Conservation (phyloP, 495 filamentous ascomycete species). For the Penicillium pancosmium region DNA sequence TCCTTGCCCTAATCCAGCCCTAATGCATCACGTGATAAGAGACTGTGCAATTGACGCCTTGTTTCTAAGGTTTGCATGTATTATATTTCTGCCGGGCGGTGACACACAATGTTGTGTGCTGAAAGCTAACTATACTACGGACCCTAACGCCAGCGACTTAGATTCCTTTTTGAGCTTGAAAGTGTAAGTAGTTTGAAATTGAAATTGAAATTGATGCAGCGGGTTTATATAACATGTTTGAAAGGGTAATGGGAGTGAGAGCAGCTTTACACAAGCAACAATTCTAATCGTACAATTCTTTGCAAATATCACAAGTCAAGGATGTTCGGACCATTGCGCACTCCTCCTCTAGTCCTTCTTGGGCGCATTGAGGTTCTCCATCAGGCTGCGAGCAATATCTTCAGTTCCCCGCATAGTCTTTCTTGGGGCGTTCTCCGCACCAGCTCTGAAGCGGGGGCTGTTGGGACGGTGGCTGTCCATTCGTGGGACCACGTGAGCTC, state of each 20-base stretch:
- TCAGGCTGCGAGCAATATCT: conserved; percentile 39
- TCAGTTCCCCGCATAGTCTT: conserved; percentile 27
- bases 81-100: conserved; percentile 13
- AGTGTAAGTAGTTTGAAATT: neutral
- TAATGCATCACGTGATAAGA: conserved; percentile 28
- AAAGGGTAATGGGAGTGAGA: conserved; percentile 28
- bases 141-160: no score
- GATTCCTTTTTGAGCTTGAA: no score
- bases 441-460: conserved; percentile 18
- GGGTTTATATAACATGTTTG: conserved; percentile 38
- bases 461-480: conserved; percentile 31
- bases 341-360: neutral
- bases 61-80: neutral
- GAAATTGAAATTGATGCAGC: conserved; percentile 25
- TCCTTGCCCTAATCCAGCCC: conserved; percentile 33
- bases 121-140: no score
- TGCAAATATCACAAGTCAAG: neutral
- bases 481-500: conserved; percentile 33
- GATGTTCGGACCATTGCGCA: conserved; percentile 3
- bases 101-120: no score
- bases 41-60: no score
- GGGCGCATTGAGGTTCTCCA: conserved; percentile 27
- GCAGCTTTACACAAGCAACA: conserved; percentile 38
- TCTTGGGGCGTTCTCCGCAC: neutral
- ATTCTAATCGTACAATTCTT: conserved; percentile 45